Base-by-base conservation (phyloP, 768 basidiomycete genomes). In the Mycena galericulata region DNA sequence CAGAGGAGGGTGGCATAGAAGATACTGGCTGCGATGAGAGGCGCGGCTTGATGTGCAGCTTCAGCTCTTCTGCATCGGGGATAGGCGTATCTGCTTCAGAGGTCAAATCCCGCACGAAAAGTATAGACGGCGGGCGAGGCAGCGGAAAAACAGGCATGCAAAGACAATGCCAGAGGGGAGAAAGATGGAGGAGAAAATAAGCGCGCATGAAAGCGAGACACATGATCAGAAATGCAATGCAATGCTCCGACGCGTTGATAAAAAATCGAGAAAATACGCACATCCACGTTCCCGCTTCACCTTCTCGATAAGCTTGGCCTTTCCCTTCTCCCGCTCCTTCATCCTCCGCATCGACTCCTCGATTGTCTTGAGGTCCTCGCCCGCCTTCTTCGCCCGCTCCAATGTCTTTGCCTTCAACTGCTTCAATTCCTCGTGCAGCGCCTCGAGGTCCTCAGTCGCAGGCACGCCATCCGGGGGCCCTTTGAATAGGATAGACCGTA, bases 311-410 rank as follows among this genome's bases (percentile, higher is more conserved):
- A 84, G 86, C 78, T 85, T 92, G 57, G 86, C 88, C 77, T 93
- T 94, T 0, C 91, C 91, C 80, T 87, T 87, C 78, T 89, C 91
- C 78, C 87, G 90, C 81, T 93, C 93, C 80, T 88, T 92, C 81
- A 93, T 86, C 67, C 88, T 86, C 59, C 88, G 87, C 87, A 92
- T 90, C 54, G 90, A 91, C 79, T 92, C 92, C 69, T 92, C 89
- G 72, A 95, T 89, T 60, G 87, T 85, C 76, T 85, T 87, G 72
- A 93, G 80, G 83, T 95, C 93, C 74, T 91, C 89, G 34, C 86
- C 87, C 0, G 93, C 94, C 82, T 93, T 94, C 83, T 86, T 89
- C 43, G 85, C 87, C 72, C 92, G 86, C 68, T 90, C 90, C 51
- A 89, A 73, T 9, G 88, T 85, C 75, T 81, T 83, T 72, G 86